Evolutionary conservation across 2,329 filamentous ascomycete genomes (phyloP).

Genomic region (Colletotrichum somersetense): DNA sequence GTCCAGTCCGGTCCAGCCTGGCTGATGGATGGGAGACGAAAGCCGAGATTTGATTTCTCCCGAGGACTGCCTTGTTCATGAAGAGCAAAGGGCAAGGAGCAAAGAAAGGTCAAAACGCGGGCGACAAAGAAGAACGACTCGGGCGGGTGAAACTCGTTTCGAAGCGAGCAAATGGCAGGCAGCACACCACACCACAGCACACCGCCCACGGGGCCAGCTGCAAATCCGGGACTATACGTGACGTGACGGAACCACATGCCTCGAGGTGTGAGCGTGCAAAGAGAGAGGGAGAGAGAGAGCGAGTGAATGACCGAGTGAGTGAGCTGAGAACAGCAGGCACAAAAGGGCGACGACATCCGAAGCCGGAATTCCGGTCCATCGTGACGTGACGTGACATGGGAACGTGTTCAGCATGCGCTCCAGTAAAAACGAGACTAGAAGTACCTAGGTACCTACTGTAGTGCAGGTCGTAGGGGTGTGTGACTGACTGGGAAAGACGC

Average conservation of each 20-base stretch:
- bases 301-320: neutral
- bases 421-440: constrained; percentile 22
- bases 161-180: neutral
- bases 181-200: neutral
- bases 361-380: constrained; percentile 23
- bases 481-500: no score
- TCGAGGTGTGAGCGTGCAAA: neutral
- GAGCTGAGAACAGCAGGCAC: constrained; percentile 8
- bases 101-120: neutral
- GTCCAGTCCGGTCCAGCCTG: no score
- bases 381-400: neutral
- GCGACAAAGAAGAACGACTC: neutral
- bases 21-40: no score
- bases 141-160: neutral
- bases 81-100: neutral
- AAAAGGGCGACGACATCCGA: constrained; percentile 21
- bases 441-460: no score
- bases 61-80: neutral
- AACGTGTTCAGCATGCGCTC: constrained; percentile 26
- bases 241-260: neutral
- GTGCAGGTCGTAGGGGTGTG: no score
- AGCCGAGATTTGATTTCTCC: no score
- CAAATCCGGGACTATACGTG: neutral
- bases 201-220: neutral
- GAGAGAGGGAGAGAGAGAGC: no score